A percentile compares a stretch with the other conserved stretches of the same genome.
Conservation (phyloP, 495 filamentous ascomycete species). For the Barbatosphaeria neglecta region DNA sequence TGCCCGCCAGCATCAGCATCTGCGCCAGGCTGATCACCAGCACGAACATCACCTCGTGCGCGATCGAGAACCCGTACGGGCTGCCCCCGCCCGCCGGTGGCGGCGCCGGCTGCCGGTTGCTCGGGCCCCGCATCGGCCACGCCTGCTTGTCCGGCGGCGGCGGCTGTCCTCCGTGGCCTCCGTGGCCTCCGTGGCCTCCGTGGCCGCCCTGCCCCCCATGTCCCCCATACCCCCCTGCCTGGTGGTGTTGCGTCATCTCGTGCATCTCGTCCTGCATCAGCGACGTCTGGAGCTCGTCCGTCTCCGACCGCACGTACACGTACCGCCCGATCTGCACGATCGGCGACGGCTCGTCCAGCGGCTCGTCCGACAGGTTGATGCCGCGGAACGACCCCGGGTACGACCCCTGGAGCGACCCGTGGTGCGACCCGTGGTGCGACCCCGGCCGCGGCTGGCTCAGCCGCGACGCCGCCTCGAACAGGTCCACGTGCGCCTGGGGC, state of each 20-base stretch:
- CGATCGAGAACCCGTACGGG: not conserved
- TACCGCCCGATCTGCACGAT: not conserved
- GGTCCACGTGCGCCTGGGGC: not conserved
- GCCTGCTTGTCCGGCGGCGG: not conserved
- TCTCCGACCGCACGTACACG: not conserved
- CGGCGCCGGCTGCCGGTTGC: not conserved
- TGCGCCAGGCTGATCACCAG: conserved; percentile 10
- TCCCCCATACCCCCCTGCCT: too few relatives aligned
- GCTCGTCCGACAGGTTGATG: not conserved
- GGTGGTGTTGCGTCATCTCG: not conserved
- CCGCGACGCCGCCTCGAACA: conserved; percentile 1
- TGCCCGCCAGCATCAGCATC: conserved; percentile 25
- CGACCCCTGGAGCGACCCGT: not conserved
- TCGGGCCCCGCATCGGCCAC: not conserved
- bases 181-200: too few relatives aligned
- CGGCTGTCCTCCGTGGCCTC: not conserved
- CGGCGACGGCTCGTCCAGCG: not conserved
- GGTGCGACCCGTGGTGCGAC: not conserved
- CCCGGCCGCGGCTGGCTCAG: not conserved
- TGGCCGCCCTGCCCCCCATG: too few relatives aligned
- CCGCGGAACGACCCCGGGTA: not conserved
- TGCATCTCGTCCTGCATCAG: not conserved
- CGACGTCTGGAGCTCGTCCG: not conserved
- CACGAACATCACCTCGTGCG: conserved; percentile 7
- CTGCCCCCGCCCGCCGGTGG: not conserved